Evolutionary conservation across 306 rosid species (phyloP).

Genomic region (Trifolium repens): DNA sequence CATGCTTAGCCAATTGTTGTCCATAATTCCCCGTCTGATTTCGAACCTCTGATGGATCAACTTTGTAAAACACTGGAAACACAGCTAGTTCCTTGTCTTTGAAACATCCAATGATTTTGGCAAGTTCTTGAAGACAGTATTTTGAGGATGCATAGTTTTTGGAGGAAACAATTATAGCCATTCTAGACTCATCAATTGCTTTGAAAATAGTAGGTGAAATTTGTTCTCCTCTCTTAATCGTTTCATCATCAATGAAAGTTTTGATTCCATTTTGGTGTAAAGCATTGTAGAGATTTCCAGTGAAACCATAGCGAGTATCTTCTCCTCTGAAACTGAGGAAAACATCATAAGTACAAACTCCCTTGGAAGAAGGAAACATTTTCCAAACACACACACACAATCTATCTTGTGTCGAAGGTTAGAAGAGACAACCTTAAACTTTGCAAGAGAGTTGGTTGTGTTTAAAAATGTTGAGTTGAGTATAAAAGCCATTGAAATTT

Average conservation of each 20-base stretch:
- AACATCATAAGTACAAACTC: background rate
- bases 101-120: background rate
- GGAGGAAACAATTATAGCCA: background rate
- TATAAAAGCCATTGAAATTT: background rate
- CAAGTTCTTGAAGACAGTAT: slow-evolving; percentile 12
- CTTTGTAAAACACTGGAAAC: slow-evolving; percentile 22
- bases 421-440: background rate
- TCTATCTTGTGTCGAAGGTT: background rate
- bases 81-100: background rate
- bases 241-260: background rate
- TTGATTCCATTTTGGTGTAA: background rate
- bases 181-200: background rate
- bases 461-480: background rate
- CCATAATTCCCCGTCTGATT: background rate
- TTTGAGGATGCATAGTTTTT: slow-evolving; percentile 3
- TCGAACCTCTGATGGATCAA: slow-evolving; percentile 10
- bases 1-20: background rate
- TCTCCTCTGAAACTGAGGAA: slow-evolving; percentile 11
- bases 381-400: background rate
- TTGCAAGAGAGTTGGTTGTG: background rate
- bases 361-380: background rate
- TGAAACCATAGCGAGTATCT: slow-evolving; percentile 8
- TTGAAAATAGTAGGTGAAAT: background rate
- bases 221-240: background rate
- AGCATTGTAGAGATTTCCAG: background rate